A percentile compares a stretch with the other conserved stretches of the same genome.
phyloP scores from a whole-genome alignment of 768 basidiomycete species.

The Tephrocybe sp. region DNA sequence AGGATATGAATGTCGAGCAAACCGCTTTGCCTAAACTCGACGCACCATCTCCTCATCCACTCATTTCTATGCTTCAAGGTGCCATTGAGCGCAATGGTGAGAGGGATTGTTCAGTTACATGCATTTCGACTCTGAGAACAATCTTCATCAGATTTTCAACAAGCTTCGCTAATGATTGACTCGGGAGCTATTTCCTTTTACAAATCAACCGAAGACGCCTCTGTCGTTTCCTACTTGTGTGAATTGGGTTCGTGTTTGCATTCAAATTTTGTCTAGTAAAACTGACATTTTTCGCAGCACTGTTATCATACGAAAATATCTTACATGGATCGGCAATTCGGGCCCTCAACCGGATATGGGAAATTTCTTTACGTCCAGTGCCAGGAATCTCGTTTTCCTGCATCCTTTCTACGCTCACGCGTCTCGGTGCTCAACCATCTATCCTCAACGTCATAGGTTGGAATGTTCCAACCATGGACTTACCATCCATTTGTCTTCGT shows the following conservation, averaged over 20 bases:
- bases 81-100: slow-evolving; percentile 33
- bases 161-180: slow-evolving; percentile 39
- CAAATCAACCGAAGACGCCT: slow-evolving; percentile 25
- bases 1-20: slow-evolving; percentile 16
- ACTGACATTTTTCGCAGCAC: slow-evolving; percentile 22
- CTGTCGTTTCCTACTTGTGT: slow-evolving; percentile 40
- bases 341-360: slow-evolving; percentile 35
- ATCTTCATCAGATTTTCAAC: slow-evolving; percentile 35
- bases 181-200: slow-evolving; percentile 39
- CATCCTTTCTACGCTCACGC: slow-evolving; percentile 36
- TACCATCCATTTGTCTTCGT: slow-evolving; percentile 15
- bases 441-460: slow-evolving; percentile 36
- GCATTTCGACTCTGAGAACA: slow-evolving; percentile 4
- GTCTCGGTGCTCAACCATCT: slow-evolving; percentile 43
- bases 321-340: slow-evolving; percentile 28
- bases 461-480: slow-evolving; percentile 11
- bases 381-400: slow-evolving; percentile 33
- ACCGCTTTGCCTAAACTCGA: slow-evolving; percentile 9
- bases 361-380: slow-evolving; percentile 10
- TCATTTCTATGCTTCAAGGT: slow-evolving; percentile 30
- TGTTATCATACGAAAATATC: slow-evolving; percentile 21
- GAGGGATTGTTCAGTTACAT: slow-evolving; percentile 11
- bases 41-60: slow-evolving; percentile 18
- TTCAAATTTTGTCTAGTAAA: background rate
- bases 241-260: slow-evolving; percentile 34